Base-by-base conservation (phyloP, 163 green algal species). In the Scenedesmus sp. region DNA sequence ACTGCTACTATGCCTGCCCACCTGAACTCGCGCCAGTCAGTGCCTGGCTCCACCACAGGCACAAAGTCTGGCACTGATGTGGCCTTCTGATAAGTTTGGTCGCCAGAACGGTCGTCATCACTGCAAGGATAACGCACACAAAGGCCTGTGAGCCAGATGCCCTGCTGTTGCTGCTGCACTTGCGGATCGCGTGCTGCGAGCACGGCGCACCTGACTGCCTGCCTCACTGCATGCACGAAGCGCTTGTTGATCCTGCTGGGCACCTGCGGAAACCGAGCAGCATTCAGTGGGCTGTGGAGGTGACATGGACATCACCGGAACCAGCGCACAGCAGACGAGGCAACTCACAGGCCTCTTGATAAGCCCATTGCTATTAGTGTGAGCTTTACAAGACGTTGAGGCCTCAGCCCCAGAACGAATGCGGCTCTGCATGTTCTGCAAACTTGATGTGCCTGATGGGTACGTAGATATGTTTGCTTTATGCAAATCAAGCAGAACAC, bases 61-160 rank as follows among this genome's bases (percentile, higher is more conserved):
- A 90, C 10, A 57, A 23, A 60, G n/a, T 93, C 64, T 34, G 81
- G 90, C 5, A 90, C 52, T 54, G 52, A 23, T 56, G 74, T 46
- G 70, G 90, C 91, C 74, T 77, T 82, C 62, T 76, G 91, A 56
- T 73, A 70, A 16, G 91, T 95, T 89, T 86, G 77, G 7, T 91
- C 87, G 16, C 73, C 87, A 62, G 87, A 59, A 2, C 87, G 87
- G 66, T 91, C 87, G 12, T 91, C 87, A 23, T 59, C 73, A 23
- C 56, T 73, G 54, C 79, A 76, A 76, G 70, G 70, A 79, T 52
- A 79, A 79, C 4, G 70, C 4, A 46, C 23, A 79, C 70, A 10
- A 79, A 4, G 52, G 66, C 16, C 70, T 79, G 23, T 79, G 23
- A 84, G 74, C 26, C n/a, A 16, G 9, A 34, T 57, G 34, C 77